These are phyloP conservation scores for Trichoderma harzianum DNA, from an alignment of 2,329 filamentous ascomycete species.

Conservation along the genomic window DNA sequence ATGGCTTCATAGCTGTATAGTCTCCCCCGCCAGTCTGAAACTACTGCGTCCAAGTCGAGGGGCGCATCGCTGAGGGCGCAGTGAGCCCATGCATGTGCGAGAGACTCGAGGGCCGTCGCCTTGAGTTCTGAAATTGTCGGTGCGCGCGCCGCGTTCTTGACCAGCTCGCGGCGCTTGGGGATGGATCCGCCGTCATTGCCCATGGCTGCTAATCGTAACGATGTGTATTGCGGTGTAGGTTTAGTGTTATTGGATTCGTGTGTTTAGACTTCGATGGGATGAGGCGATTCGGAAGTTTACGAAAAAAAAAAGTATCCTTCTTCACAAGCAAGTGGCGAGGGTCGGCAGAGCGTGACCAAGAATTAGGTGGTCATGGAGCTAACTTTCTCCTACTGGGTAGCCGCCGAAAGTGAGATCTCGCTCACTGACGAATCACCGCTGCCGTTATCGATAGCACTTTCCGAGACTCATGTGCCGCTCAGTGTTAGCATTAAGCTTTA, in stretches of 20 bases:
- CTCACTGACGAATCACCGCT: background rate
- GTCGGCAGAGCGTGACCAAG: background rate
- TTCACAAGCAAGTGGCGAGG: background rate
- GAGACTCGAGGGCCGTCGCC: constrained; percentile 79
- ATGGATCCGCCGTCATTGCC: constrained; percentile 98
- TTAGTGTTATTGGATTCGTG: background rate
- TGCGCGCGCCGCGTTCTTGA: constrained; percentile 83
- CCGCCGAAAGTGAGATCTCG: background rate
- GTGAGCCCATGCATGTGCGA: constrained; percentile 80
- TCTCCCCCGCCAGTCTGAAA: constrained; percentile 78
- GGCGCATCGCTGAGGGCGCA: constrained; percentile 81
- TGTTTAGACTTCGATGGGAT: background rate
- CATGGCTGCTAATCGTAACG: constrained; percentile 50
- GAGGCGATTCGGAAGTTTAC: background rate
- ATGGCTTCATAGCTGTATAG: constrained; percentile 95
- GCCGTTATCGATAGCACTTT: constrained; percentile 17
- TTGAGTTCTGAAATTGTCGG: constrained; percentile 84
- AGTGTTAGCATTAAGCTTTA: background rate
- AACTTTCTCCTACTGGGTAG: background rate
- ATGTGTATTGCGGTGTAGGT: background rate
- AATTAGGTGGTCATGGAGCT: background rate
- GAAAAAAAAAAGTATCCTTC: background rate
- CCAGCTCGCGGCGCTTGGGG: constrained; percentile 90
- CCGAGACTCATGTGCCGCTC: constrained; percentile 17
- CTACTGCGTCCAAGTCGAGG: constrained; percentile 66